Evolutionary conservation across 345 rosid genomes (phyloP), one percentile per base, ranked within the genome.

Genomic region (Alliaria petiolata): DNA sequence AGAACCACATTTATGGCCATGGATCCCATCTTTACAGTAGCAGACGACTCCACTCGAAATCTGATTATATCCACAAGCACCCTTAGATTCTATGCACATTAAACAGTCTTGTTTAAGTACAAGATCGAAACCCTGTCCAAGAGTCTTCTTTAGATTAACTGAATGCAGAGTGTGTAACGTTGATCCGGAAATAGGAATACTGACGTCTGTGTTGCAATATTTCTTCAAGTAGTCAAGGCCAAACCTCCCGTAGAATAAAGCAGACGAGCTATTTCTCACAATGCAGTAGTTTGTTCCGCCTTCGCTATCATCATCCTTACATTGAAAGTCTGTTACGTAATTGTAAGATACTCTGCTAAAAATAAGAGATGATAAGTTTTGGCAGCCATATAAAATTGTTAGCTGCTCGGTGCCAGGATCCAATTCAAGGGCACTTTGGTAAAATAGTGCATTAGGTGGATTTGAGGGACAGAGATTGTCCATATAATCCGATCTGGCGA

Each of bases 1-100:
- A 47, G 62, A 52, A 43, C 61, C 11, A 16, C 82, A 79, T 5
- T 17, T 39, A 0, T 0, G 39, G 0, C 16, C 35, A 9, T 7
- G 13, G 30, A 53, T 49, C 15, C 20, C 30, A 52, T 79, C 51
- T 0, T 25, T 1, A 36, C 85, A 79, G 43, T 65, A 77, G 54
- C 85, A 82, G 47, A 64, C 15, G 25, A 79, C 74, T 12, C 7
- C 30, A 10, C 3, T 4, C 5, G 47, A 51, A 0, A n/a, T 65
- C 3, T 19, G 0, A 51, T 76, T 28, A 44, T 56, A 76, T 17
- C 84, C 86, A 47, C 86, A 85, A 52, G 12, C 12, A 12, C 89
- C 89, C 0, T 43, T 56, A 2, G 77, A 58, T 0, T 0, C 0
- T 3, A 1, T 0, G 39, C 89, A 85, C 3, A 0, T 0, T 0